Base-by-base conservation (phyloP, 108 stramenopile species). In the Cylindrotheca closterium region DNA sequence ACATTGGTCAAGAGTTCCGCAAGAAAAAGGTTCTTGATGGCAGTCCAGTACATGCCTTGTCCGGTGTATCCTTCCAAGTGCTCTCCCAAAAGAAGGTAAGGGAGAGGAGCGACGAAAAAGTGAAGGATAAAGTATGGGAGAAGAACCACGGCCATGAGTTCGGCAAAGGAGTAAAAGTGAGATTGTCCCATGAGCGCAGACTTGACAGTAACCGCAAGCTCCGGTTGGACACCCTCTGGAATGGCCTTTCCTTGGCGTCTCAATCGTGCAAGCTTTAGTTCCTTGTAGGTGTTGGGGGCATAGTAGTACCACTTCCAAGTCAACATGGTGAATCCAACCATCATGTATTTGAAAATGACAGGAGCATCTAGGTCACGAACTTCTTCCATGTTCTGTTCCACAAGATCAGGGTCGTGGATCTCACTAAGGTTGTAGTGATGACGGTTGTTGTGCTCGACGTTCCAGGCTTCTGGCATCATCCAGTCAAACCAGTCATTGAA, bases 401-500 rank as follows among this genome's bases (percentile, higher is more conserved):
- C 84, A 12, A 85, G 54, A 67, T 88, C 87, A 18, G 87, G 87
- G 47, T 88, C 87, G 8, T 73, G 42, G 30, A 57, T 47, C 58
- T 88, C 87, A 47, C 70, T 70, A 4, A 88, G 69, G 53, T 74
- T 77, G 68, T 88, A 88, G 48, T 89, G 88, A 51, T 89, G 88
- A 23, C 72, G 60, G 49, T 57, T 57, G 47, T 85, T 85, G 66
- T 89, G 88, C 53, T 89, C 88, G 12, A 89, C 62, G 58, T 86
- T 90, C 88, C 85, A 86, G 0, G 85, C 88, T 65, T 91, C 89
- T 0, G 89, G 89, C 66, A 74, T 68, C 79, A 91, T 91, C 89
- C 89, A 91, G 59, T 91, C 89, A 51, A 73, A 83, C 86, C 86
- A 91, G 64, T 91, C 89, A 28, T 68, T 56, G 47, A 79, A 55